These are phyloP conservation scores for Torulaspora quercuum DNA, from an alignment of 805 yeast genomes.

Conservation along the genomic window DNA sequence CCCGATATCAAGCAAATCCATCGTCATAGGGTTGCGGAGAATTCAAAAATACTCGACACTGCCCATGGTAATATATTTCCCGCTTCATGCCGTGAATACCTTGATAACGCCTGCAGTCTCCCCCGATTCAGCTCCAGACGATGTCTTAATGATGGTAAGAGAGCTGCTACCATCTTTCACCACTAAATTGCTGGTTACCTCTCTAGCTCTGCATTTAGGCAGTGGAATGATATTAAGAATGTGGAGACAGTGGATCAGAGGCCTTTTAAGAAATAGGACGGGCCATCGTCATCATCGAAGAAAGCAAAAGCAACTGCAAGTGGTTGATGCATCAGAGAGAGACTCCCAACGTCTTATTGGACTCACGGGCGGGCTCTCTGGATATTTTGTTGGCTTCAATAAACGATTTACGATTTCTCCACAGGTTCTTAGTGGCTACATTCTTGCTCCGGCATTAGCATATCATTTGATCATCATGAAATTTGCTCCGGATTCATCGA, in stretches of 20 bases:
- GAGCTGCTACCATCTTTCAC: conserved; percentile 25
- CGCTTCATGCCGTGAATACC: conserved; percentile 28
- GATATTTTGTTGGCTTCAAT: conserved; percentile 26
- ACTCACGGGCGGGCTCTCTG: conserved; percentile 27
- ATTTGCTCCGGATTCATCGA: conserved; percentile 17
- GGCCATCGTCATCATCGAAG: conserved; percentile 6
- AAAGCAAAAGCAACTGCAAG: conserved; percentile 9
- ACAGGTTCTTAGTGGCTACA: conserved; percentile 25
- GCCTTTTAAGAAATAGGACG: background rate
- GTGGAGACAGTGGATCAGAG: conserved; percentile 8
- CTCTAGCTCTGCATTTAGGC: conserved; percentile 11
- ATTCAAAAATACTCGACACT: conserved; percentile 26
- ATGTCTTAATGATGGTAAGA: conserved; percentile 29
- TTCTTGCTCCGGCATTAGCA: conserved; percentile 20
- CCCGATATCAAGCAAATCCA: conserved; percentile 15
- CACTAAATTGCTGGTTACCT: conserved; percentile 16
- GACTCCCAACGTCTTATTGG: conserved; percentile 25
- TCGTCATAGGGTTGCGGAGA: conserved; percentile 14
- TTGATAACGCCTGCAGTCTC: conserved; percentile 22
- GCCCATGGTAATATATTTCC: conserved; percentile 26
- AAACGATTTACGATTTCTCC: conserved; percentile 22
- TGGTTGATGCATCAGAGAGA: conserved; percentile 17
- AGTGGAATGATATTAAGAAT: conserved; percentile 20
- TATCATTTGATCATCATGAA: conserved; percentile 26
- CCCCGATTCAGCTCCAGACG: conserved; percentile 25